phyloP scores from a whole-genome alignment of 305 asterid genomes.

The Fraxinus angustifolia region DNA sequence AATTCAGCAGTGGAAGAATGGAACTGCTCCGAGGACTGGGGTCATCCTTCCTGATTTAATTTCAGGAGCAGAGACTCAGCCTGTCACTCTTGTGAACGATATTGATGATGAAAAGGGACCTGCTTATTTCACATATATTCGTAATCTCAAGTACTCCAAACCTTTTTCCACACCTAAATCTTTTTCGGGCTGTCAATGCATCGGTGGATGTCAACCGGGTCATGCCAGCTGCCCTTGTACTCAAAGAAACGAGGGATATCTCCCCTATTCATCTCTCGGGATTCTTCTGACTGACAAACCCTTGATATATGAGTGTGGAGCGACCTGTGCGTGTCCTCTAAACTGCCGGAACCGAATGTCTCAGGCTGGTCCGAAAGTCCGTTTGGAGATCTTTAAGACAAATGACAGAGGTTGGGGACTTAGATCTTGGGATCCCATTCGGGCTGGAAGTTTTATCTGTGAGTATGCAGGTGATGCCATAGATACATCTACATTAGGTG shows the following conservation, averaged over 20 bases:
- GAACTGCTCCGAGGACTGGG: conserved; percentile 49
- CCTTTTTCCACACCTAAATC: conserved; percentile 46
- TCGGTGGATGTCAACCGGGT: conserved; percentile 81
- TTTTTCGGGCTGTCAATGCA: conserved; percentile 56
- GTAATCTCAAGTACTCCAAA: conserved; percentile 48
- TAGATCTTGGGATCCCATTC: conserved; percentile 92
- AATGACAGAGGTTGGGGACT: conserved; percentile 89
- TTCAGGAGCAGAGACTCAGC: conserved; percentile 68
- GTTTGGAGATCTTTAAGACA: conserved; percentile 80
- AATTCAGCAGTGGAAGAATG: conserved; percentile 79
- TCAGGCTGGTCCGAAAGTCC: conserved; percentile 65
- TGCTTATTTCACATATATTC: conserved; percentile 68
- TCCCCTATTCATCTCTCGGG: conserved; percentile 64
- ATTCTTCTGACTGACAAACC: conserved; percentile 52
- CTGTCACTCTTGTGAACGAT: conserved; percentile 76
- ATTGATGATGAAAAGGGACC: conserved; percentile 86
- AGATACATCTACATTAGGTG: conserved; percentile 37
- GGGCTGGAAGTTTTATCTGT: conserved; percentile 73
- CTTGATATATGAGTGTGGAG: conserved; percentile 71
- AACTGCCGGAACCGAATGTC: conserved; percentile 67
- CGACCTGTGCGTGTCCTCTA: conserved; percentile 65
- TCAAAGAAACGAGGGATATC: conserved; percentile 53
- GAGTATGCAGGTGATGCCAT: conserved; percentile 87
- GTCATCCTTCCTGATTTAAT: conserved; percentile 72
- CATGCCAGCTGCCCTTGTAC: conserved; percentile 57